Evolutionary conservation across 2,329 filamentous ascomycete genomes (phyloP).

Genomic region (Pseudocercospora fijiensis): DNA sequence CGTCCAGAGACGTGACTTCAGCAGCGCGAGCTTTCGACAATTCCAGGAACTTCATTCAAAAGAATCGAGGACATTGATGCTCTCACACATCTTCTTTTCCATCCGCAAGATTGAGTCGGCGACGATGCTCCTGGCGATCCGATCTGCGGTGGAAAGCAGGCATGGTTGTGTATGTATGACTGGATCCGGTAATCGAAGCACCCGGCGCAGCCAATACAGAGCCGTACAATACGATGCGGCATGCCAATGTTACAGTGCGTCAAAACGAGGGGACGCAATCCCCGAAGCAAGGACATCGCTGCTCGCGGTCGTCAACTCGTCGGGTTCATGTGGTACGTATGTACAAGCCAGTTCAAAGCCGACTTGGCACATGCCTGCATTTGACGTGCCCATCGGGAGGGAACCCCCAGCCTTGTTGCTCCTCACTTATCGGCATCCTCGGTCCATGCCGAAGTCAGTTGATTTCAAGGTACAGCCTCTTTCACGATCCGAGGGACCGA

Average conservation of each 20-base stretch:
- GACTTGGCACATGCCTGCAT: too few species aligned
- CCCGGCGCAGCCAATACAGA: background rate
- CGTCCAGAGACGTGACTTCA: background rate
- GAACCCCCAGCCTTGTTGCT: too few species aligned
- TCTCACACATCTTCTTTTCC: too few species aligned
- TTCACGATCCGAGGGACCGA: too few species aligned
- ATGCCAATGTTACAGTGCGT: background rate
- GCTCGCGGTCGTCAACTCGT: background rate
- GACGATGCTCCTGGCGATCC: background rate
- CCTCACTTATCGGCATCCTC: too few species aligned
- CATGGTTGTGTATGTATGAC: background rate
- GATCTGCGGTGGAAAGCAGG: background rate
- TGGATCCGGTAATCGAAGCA: background rate
- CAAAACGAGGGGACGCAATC: background rate
- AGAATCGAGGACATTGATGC: too few species aligned
- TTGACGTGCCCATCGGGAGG: too few species aligned
- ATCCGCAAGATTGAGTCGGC: too few species aligned
- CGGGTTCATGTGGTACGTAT: background rate
- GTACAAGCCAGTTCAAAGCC: background rate
- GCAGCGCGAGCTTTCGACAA: too few species aligned
- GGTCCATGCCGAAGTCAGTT: too few species aligned
- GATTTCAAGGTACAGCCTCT: too few species aligned
- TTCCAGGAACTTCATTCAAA: too few species aligned
- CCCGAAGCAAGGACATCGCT: background rate
- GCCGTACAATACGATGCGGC: background rate